Evolutionary conservation across 1,284 basidiomycete genomes (phyloP).

Genomic region (Malassezia globosa): DNA sequence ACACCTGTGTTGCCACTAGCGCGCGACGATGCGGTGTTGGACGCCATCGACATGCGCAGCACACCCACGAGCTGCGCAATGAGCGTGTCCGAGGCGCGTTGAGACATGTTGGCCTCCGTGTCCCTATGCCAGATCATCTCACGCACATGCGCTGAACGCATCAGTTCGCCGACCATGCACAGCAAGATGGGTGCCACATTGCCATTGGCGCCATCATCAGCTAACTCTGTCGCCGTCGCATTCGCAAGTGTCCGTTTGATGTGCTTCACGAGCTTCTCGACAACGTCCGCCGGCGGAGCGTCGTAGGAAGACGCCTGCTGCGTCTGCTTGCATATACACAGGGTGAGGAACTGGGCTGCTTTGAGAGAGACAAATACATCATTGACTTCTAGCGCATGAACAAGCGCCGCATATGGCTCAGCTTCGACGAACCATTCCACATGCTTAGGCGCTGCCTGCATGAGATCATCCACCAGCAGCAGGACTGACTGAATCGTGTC

Average conservation of each 20-base stretch:
- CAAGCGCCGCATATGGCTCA: conserved; percentile 71
- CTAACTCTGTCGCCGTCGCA: not conserved
- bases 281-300: not conserved
- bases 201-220: conserved; percentile 33
- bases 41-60: conserved; percentile 3
- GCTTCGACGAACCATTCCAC: conserved; percentile 52
- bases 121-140: conserved; percentile 48
- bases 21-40: not conserved
- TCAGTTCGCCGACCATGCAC: conserved; percentile 74
- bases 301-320: conserved; percentile 10
- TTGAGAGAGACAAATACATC: conserved; percentile 91
- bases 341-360: conserved; percentile 63
- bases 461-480: conserved; percentile 78
- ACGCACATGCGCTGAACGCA: conserved; percentile 68
- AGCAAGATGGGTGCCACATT: conserved; percentile 79
- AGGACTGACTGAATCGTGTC: conserved; percentile 91
- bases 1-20: not conserved
- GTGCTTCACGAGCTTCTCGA: conserved; percentile 7
- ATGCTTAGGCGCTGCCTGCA: conserved; percentile 54
- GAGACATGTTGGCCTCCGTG: not conserved
- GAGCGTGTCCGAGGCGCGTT: not conserved
- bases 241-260: conserved; percentile 7
- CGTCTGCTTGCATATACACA: conserved; percentile 19
- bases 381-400: conserved; percentile 71
- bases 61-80: conserved; percentile 4